Percentiles rank a stretch among this genome's conserved stretches.
phyloP scores from a whole-genome alignment of 306 rosid species.

The Cercis canadensis region DNA sequence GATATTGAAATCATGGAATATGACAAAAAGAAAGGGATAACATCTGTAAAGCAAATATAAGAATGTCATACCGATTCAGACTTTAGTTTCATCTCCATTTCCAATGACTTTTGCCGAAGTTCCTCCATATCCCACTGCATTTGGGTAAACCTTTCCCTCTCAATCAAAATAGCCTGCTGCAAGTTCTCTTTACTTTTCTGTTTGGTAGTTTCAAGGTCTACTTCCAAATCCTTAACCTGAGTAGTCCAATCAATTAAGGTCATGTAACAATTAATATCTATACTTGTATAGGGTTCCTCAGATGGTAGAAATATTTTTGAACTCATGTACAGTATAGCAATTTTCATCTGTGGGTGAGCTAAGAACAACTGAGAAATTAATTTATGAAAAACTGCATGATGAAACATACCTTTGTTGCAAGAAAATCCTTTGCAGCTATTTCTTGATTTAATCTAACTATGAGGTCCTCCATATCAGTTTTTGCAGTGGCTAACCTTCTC shows the following conservation, averaged over 20 bases:
- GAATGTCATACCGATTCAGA: conserved; percentile 66
- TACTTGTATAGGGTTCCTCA: conserved; percentile 8
- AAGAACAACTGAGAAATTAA: background rate
- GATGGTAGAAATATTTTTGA: conserved; percentile 20
- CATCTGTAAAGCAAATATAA: conserved; percentile 34
- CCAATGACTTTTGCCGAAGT: conserved; percentile 87
- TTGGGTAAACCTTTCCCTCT: conserved; percentile 92
- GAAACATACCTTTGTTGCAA: conserved; percentile 78
- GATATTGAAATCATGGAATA: conserved; percentile 25
- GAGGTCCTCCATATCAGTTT: conserved; percentile 97
- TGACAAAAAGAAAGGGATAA: conserved; percentile 29
- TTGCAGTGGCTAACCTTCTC: conserved; percentile 83
- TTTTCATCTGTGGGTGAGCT: conserved; percentile 27
- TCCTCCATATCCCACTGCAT: conserved; percentile 99
- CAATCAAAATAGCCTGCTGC: conserved; percentile 91
- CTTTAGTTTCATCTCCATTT: conserved; percentile 87
- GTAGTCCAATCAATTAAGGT: conserved; percentile 43
- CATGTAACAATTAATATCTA: conserved; percentile 10
- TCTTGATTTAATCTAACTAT: conserved; percentile 93
- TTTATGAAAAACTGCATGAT: conserved; percentile 27
- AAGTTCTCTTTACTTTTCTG: conserved; percentile 90
- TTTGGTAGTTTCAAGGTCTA: conserved; percentile 78
- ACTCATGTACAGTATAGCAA: conserved; percentile 12
- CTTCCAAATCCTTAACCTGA: conserved; percentile 99
- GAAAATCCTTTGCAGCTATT: conserved; percentile 93